Base-by-base conservation (phyloP, 2,329 filamentous ascomycete genomes). In the Westerdykella sp. region DNA sequence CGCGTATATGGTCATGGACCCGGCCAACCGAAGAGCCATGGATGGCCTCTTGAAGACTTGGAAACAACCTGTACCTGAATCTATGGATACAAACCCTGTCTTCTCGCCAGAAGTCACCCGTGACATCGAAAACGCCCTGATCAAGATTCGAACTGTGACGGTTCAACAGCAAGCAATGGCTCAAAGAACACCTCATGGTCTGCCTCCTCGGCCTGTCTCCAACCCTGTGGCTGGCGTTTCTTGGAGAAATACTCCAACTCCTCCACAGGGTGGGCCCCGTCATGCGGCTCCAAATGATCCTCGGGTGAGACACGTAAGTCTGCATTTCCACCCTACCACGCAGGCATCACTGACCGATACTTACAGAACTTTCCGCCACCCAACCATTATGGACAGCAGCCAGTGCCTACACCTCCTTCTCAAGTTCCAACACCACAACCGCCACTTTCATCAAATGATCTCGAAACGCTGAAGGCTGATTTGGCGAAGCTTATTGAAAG, bases 31-130 rank as follows among this genome's bases (percentile, higher is more conserved):
- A 51, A 84, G 84, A 54, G 94, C 94, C 68, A 86, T 98, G 79
- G 93, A 97, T 64, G 90, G 94, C 68, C 91, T 98, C 84, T 76
- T 98, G 55, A 89, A 87, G 68, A 98, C 93, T 1, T 98, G 93
- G 93, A 97, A 96, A 69, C 87, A 95, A 59, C 87, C 93, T 2
- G 89, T 97, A 12, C 89, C 91, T 1, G 93, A 91, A 39, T 95
- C 93, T 12, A 81, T 95, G 63, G 91, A 95, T 59, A 84, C 84
- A n/a, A 81, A 87, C 49, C 90, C 93, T 6, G 91, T 98, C 40
- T 98, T 98, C 62, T 80, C 88, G 22, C 77, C 81, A 32, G 89
- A 97, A 44, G 80, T 90, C 45, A 94, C 91, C 35, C 80, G 85
- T 41, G 87, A 87, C 35, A 97, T 98, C 54, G 93, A 98, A 67